Percentiles rank a stretch among this genome's conserved stretches.
These are phyloP conservation scores for Pseudogymnoascus verrucosus DNA, from an alignment of 2,329 filamentous ascomycete genomes.

Conservation along the genomic window DNA sequence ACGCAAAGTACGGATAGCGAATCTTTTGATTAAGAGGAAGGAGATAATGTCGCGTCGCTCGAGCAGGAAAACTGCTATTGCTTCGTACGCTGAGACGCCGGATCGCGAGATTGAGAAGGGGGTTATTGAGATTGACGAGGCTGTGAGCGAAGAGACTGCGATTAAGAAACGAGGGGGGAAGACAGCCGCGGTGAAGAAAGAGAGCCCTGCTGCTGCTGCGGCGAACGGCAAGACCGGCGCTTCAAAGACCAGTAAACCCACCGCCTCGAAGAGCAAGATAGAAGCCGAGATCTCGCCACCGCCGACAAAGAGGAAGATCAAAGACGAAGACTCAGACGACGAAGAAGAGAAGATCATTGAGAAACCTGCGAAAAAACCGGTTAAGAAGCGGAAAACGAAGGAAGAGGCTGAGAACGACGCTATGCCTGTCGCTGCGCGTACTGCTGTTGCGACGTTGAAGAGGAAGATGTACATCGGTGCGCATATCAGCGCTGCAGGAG, in stretches of 20 bases:
- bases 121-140: conserved; percentile 10
- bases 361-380: conserved; percentile 18
- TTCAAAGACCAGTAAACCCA: not conserved
- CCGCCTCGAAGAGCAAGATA: not conserved
- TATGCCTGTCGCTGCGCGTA: conserved; percentile 62
- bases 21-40: not conserved
- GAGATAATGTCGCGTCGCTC: conserved; percentile 22
- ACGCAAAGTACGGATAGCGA: not conserved
- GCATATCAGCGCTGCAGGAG: conserved; percentile 84
- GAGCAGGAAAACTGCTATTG: conserved; percentile 15
- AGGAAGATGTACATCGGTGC: conserved; percentile 77
- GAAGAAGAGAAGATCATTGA: conserved; percentile 17
- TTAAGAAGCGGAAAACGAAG: conserved; percentile 45
- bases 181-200: conserved; percentile 8
- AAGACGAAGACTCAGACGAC: conserved; percentile 23
- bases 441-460: conserved; percentile 53
- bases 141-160: conserved; percentile 9
- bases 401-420: conserved; percentile 46
- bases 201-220: not conserved
- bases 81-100: conserved; percentile 4
- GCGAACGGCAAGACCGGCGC: not conserved
- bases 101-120: conserved; percentile 16
- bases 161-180: conserved; percentile 15
- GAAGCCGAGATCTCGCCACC: not conserved
- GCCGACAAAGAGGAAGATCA: conserved; percentile 15